Percentiles rank a stretch among this genome's conserved stretches.
Evolutionary conservation across 768 basidiomycete genomes (phyloP).

Genomic region (Tylopilus plumbeoviolaceoides): DNA sequence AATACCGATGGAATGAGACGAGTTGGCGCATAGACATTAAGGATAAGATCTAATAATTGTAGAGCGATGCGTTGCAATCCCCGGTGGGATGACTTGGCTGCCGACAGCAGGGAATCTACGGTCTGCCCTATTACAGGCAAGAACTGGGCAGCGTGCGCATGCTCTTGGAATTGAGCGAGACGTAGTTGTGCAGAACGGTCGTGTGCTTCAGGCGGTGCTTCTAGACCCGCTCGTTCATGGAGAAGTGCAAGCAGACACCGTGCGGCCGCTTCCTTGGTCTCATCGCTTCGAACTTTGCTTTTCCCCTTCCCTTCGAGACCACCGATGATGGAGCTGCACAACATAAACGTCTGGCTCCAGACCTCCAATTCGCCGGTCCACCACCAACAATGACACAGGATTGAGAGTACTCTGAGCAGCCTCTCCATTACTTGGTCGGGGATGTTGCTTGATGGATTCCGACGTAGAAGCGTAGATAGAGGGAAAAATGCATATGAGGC

Average conservation of each 20-base stretch:
- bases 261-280: slow-evolving; percentile 74
- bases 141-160: slow-evolving; percentile 46
- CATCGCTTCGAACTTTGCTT: slow-evolving; percentile 67
- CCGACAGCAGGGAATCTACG: slow-evolving; percentile 63
- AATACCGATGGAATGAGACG: slow-evolving; percentile 66
- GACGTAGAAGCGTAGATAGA: slow-evolving; percentile 76
- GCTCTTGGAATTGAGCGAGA: slow-evolving; percentile 38
- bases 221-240: slow-evolving; percentile 43
- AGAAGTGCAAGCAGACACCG: slow-evolving; percentile 63
- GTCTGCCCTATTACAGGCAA: slow-evolving; percentile 82
- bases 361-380: slow-evolving; percentile 66
- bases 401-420: slow-evolving; percentile 52
- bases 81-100: slow-evolving; percentile 51
- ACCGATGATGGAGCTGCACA: slow-evolving; percentile 62
- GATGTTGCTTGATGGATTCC: slow-evolving; percentile 63
- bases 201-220: slow-evolving; percentile 32
- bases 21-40: slow-evolving; percentile 44
- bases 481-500: slow-evolving; percentile 88
- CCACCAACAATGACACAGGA: slow-evolving; percentile 78
- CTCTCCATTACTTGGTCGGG: slow-evolving; percentile 80
- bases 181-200: slow-evolving; percentile 15
- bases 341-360: slow-evolving; percentile 86
- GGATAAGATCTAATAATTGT: slow-evolving; percentile 48
- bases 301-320: slow-evolving; percentile 67
- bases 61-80: slow-evolving; percentile 66